These are phyloP conservation scores for Hysterangium stoloniferum DNA, from an alignment of 768 basidiomycete genomes.

Conservation along the genomic window DNA sequence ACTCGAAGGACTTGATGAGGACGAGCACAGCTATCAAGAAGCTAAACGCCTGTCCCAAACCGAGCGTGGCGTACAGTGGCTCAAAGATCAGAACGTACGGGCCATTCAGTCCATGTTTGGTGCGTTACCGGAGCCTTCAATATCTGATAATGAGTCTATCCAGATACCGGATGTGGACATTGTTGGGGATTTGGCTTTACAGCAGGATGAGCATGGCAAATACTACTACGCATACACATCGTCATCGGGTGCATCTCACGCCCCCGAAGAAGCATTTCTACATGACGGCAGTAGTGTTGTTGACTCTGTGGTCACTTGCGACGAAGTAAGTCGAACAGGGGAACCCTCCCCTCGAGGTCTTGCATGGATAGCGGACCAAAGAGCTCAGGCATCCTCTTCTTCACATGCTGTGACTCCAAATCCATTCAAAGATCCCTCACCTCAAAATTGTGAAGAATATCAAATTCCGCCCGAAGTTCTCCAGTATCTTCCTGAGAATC, in stretches of 20 bases:
- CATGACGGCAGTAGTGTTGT: neutral
- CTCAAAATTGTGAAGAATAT: slow-evolving; percentile 12
- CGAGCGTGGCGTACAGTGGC: slow-evolving; percentile 72
- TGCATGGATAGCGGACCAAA: slow-evolving; percentile 8
- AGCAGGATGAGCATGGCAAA: slow-evolving; percentile 59
- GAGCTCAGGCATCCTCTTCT: neutral
- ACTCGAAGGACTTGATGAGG: slow-evolving; percentile 29
- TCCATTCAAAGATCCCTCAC: slow-evolving; percentile 17
- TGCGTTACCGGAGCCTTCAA: slow-evolving; percentile 46
- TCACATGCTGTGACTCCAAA: neutral
- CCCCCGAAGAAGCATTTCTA: slow-evolving; percentile 23
- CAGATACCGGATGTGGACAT: slow-evolving; percentile 20
- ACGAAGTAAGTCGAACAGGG: slow-evolving; percentile 22
- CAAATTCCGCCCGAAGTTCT: slow-evolving; percentile 44
- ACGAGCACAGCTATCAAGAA: neutral
- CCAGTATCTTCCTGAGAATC: slow-evolving; percentile 27
- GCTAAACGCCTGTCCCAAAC: slow-evolving; percentile 29
- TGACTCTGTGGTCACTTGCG: slow-evolving; percentile 9
- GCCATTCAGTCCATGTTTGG: slow-evolving; percentile 56
- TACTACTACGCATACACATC: slow-evolving; percentile 69
- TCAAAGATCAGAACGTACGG: slow-evolving; percentile 73
- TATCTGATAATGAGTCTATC: slow-evolving; percentile 33
- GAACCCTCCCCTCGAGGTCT: slow-evolving; percentile 42
- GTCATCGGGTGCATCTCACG: slow-evolving; percentile 39
- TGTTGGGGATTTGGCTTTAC: slow-evolving; percentile 56